Evolutionary conservation across 2,329 filamentous ascomycete species (phyloP).

Genomic region (Penicillium frequentans): DNA sequence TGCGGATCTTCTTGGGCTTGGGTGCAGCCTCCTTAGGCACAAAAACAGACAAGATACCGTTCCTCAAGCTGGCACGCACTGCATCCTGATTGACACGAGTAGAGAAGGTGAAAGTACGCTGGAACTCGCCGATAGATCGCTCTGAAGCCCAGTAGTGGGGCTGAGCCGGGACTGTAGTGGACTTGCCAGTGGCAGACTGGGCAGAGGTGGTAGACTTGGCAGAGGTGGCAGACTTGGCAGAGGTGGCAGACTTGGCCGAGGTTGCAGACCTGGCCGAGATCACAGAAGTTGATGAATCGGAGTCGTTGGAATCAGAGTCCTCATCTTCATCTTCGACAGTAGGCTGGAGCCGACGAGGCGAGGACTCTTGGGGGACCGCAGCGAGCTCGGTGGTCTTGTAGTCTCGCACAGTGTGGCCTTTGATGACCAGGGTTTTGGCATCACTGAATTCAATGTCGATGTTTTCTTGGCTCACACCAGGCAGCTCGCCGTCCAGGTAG

Average conservation of each 20-base stretch:
- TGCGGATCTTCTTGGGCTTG: constrained; percentile 53
- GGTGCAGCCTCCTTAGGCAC: constrained; percentile 57
- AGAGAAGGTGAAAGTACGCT: constrained; percentile 58
- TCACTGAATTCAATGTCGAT: constrained; percentile 50
- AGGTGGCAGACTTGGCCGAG: not conserved
- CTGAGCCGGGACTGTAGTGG: constrained; percentile 11
- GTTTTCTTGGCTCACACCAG: constrained; percentile 44
- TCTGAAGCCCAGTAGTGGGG: constrained; percentile 56
- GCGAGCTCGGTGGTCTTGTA: constrained; percentile 22
- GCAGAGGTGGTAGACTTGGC: not conserved
- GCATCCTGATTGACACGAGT: constrained; percentile 57
- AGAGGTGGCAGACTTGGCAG: no score
- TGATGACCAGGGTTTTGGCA: constrained; percentile 45
- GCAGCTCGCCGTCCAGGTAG: constrained; percentile 47
- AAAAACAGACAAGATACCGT: constrained; percentile 57
- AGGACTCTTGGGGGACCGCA: constrained; percentile 13
- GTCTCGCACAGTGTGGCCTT: constrained; percentile 39
- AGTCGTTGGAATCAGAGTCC: constrained; percentile 13
- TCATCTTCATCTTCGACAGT: constrained; percentile 56
- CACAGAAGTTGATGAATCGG: constrained; percentile 11
- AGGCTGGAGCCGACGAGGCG: constrained; percentile 41
- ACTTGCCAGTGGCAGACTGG: not conserved
- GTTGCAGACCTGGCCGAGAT: not conserved
- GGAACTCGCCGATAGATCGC: constrained; percentile 58
- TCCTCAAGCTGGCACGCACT: constrained; percentile 59